Base-by-base conservation (phyloP, 805 yeast species). In the Cyberlindnera subsufficiens region DNA sequence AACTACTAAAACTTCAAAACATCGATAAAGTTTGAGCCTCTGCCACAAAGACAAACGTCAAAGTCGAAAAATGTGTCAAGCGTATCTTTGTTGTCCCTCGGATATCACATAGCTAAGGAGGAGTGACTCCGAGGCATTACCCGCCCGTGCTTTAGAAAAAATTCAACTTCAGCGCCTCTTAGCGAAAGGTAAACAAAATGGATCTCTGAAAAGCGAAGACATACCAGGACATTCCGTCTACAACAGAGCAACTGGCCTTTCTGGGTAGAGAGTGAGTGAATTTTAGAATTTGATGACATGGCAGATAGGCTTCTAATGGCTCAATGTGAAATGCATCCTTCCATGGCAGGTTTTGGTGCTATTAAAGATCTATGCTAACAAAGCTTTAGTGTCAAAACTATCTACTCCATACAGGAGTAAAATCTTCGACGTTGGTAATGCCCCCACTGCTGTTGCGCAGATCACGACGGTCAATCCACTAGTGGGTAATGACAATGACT, bases 401-500 rank as follows among this genome's bases (percentile, higher is more conserved):
- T 36, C 56, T 7, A 56, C 59, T 5, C 61, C 61, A 3, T 52
- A 43, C 41, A 49, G 52, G 42, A 49, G 48, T 6, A 49, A 51
- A 45, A 35, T 55, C 5, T 48, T 47, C 37, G 54, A 53, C 11
- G 30, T 41, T 1, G 32, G 38, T 9, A 19, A 40, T 2, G 30
- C 38, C 16, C 33, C 42, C 29, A 35, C 39, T 3, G 37, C 38
- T 15, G 50, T 39, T 30, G 33, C 50, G 5, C 32, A 41, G 22
- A 19, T 50, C 4, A 35, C 54, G 0, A 47, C 45, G 3, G 47
- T 38, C 5, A 47, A 31, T 5, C 37, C 46, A 2, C 40, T 53
- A 14, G 46, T 47, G 3, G 45, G 44, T 3, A 53, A 52, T 38
- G 46, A 49, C 25, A 58, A 58, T 40, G 69, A 66, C 42, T 60